These are phyloP conservation scores for Pythium monospermum DNA, from an alignment of 352 stramenopile genomes.

Conservation along the genomic window DNA sequence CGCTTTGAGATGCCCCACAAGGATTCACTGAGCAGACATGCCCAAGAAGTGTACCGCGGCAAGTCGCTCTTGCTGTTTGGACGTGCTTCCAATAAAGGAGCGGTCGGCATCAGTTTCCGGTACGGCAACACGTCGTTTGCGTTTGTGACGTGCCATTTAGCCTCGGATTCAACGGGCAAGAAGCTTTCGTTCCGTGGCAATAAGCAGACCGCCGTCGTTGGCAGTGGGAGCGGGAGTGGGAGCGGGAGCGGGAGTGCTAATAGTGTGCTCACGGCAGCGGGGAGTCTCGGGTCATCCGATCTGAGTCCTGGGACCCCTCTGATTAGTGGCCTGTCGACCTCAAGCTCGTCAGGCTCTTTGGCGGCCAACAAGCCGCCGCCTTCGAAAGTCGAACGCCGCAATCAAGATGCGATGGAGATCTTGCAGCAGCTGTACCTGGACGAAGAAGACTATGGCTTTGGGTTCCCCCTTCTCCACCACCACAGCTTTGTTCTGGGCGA, in stretches of 20 bases:
- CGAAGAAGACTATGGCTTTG: slow-evolving; percentile 81
- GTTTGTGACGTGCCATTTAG: slow-evolving; percentile 79
- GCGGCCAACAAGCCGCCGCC: slow-evolving; percentile 20
- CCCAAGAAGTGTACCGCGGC: slow-evolving; percentile 68
- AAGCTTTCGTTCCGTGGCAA: slow-evolving; percentile 29
- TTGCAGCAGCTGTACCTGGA: slow-evolving; percentile 78
- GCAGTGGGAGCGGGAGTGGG: too few species aligned
- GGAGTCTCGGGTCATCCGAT: too few species aligned
- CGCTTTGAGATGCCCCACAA: slow-evolving; percentile 65
- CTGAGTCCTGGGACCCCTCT: background rate
- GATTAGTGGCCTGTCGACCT: too few species aligned
- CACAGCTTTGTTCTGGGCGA: slow-evolving; percentile 89
- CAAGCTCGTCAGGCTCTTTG: too few species aligned
- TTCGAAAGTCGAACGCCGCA: slow-evolving; percentile 74
- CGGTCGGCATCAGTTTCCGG: slow-evolving; percentile 53
- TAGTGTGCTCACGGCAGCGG: background rate
- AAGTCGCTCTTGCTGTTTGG: slow-evolving; percentile 77
- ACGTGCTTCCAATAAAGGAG: slow-evolving; percentile 68
- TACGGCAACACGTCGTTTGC: slow-evolving; percentile 57
- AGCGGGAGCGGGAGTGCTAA: background rate
- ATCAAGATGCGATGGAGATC: slow-evolving; percentile 79
- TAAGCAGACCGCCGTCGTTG: background rate
- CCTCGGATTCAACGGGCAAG: slow-evolving; percentile 69
- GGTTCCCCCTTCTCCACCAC: slow-evolving; percentile 74
- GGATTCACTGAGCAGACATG: slow-evolving; percentile 48